A percentile compares a stretch with the other conserved stretches of the same genome.
phyloP scores from a whole-genome alignment of 495 filamentous ascomycete species.

The Thermochaetoides thermophila region DNA sequence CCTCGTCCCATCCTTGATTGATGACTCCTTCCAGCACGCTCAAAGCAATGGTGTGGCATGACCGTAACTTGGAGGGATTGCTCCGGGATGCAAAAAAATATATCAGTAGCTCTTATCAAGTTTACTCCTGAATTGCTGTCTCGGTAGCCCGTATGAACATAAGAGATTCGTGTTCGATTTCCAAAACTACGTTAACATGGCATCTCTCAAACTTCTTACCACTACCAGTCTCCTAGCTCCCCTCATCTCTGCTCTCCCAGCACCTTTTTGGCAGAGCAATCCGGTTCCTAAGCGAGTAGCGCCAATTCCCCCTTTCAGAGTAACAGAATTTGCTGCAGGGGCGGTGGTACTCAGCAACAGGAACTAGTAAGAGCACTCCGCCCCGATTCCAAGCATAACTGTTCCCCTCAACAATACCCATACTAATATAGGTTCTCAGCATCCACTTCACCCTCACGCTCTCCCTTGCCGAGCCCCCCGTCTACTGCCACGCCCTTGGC shows the following conservation, averaged over 20 bases:
- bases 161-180: too few species aligned
- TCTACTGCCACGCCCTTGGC: conserved; percentile 11
- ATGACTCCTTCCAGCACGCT: too few species aligned
- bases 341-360: conserved; percentile 14
- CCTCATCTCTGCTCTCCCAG: neutral
- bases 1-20: too few species aligned
- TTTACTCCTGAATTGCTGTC: too few species aligned
- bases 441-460: conserved; percentile 13
- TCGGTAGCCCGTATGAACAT: too few species aligned
- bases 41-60: too few species aligned
- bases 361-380: conserved; percentile 7
- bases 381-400: neutral
- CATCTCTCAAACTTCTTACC: too few species aligned
- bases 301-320: conserved; percentile 7
- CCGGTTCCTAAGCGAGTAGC: neutral
- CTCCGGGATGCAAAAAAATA: too few species aligned
- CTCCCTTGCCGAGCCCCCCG: neutral
- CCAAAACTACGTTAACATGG: too few species aligned
- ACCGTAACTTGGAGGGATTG: too few species aligned
- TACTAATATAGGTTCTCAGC: conserved; percentile 1
- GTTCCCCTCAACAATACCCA: neutral
- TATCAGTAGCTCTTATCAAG: too few species aligned
- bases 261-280: neutral
- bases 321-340: conserved; percentile 12
- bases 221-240: too few species aligned